Conservation (phyloP, 768 basidiomycete species). For the Dentipellis fragilis region DNA sequence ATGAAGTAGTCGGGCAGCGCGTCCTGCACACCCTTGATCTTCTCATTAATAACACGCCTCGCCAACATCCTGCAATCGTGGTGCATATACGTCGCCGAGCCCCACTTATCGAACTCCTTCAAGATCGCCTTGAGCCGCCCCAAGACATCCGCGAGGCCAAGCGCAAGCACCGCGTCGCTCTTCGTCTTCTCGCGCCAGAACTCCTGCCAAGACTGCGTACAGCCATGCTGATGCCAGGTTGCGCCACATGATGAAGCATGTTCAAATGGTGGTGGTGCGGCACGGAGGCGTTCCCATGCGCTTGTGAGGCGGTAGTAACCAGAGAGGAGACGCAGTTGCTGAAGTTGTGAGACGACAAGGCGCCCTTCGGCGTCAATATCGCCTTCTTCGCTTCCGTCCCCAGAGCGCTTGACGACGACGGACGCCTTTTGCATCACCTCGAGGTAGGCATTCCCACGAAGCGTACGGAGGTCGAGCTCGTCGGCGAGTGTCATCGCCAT, state of each 20-base stretch:
- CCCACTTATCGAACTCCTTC: constrained; percentile 64
- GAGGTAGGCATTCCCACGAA: constrained; percentile 60
- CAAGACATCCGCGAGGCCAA: constrained; percentile 56
- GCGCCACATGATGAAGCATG: constrained; percentile 54
- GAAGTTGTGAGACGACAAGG: constrained; percentile 43
- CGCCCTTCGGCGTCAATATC: constrained; percentile 30
- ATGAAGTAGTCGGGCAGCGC: constrained; percentile 53
- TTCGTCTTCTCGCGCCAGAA: constrained; percentile 74
- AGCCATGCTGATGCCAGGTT: constrained; percentile 66
- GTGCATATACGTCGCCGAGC: constrained; percentile 70
- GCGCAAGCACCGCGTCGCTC: constrained; percentile 46
- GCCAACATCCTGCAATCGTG: constrained; percentile 59
- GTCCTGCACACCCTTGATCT: constrained; percentile 47
- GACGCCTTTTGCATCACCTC: constrained; percentile 61
- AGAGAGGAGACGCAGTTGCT: constrained; percentile 55
- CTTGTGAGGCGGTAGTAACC: constrained; percentile 62
- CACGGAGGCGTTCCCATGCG: constrained; percentile 57
- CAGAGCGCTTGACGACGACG: constrained; percentile 21
- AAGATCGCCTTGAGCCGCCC: constrained; percentile 53
- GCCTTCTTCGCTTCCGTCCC: constrained; percentile 11
- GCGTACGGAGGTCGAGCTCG: constrained; percentile 48
- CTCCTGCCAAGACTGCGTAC: constrained; percentile 63
- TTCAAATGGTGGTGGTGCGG: constrained; percentile 47
- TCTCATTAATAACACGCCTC: constrained; percentile 43
- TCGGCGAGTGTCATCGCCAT: constrained; percentile 67